phyloP scores from a whole-genome alignment of 805 yeast species.

The Kuraishia borneana region DNA sequence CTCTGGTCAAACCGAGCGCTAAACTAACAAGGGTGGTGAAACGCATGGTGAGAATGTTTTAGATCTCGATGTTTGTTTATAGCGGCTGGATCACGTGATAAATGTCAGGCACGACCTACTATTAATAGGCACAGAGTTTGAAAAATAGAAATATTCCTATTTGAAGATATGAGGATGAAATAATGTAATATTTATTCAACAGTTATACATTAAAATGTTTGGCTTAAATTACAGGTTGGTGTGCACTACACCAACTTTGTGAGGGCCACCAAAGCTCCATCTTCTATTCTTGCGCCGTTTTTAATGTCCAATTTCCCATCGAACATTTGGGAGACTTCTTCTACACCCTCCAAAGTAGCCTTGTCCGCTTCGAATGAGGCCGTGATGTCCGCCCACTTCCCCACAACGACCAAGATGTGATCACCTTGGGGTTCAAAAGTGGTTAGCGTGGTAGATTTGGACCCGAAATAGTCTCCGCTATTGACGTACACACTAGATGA shows the following conservation, averaged over 20 bases:
- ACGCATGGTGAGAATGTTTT: conserved; percentile 13
- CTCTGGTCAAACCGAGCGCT: conserved; percentile 7
- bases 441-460: conserved; percentile 1
- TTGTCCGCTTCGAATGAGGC: conserved; percentile 41
- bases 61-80: too few relatives aligned
- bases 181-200: too few relatives aligned
- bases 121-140: too few relatives aligned
- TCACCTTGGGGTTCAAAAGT: conserved; percentile 5
- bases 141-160: too few relatives aligned
- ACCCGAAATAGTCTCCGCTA: conserved; percentile 50
- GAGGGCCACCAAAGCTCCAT: conserved; percentile 51
- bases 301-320: conserved; percentile 52
- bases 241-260: conserved; percentile 16
- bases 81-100: too few relatives aligned
- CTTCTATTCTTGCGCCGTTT: conserved; percentile 53
- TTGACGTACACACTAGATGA: conserved; percentile 53
- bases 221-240: too few relatives aligned
- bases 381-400: conserved; percentile 49
- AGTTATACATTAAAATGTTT: too few relatives aligned
- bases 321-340: conserved; percentile 50
- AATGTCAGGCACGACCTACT: too few relatives aligned
- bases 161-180: too few relatives aligned
- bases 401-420: conserved; percentile 42
- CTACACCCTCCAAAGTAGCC: conserved; percentile 38
- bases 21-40: conserved; percentile 12